Base-by-base conservation (phyloP, 495 filamentous ascomycete species). In the Penicillium ucsense region DNA sequence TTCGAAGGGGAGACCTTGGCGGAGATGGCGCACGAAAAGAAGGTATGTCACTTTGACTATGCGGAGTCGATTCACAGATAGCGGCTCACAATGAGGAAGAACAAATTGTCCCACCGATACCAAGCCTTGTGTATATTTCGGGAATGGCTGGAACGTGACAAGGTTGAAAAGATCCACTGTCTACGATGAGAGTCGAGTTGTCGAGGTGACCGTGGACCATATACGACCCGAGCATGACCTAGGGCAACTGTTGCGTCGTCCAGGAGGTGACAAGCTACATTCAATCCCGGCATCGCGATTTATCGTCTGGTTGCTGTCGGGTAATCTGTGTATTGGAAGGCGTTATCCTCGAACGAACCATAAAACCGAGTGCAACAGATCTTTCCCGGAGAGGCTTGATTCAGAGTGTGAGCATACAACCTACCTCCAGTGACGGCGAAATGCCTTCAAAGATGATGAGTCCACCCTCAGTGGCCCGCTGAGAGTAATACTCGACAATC, bases 1-100 rank as follows among this genome's bases (percentile, higher is more conserved):
- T 86, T 88, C 53, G 77, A 87, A 51, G 88, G 89, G 31, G 67
- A 89, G 67, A 95, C 89, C 67, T 88, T 91, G 52, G 89, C 89
- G 29, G 89, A 95, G 69, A 95, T 95, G 90, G 81, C 84, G 43
- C 83, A 85, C 66, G 71, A 61, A 12, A 79, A 82, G 62, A 95
- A 95, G 56, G 63, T 66, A 95, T 94, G 56, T 60, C 41, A 11
- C 36, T 38, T 8, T 33, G 5, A 28, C 31, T 11, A 34, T 3
- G 10, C 20, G 40, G 10, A 11, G 5, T 4, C 30, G 2, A 29
- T 52, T 30, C 72, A 71, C 3, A 32, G 31, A 28, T 4, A 11
- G 6, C 20, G 4, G 12, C 2, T 10, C 57, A 38, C 56, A 35
- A 31, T 31, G 20, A 39, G 8, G 8, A 46, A 66, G 82, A 95